Percentiles rank a stretch among this genome's conserved stretches.
Evolutionary conservation across 257 asterid genomes (phyloP).

Genomic region (Catharanthus roseus): DNA sequence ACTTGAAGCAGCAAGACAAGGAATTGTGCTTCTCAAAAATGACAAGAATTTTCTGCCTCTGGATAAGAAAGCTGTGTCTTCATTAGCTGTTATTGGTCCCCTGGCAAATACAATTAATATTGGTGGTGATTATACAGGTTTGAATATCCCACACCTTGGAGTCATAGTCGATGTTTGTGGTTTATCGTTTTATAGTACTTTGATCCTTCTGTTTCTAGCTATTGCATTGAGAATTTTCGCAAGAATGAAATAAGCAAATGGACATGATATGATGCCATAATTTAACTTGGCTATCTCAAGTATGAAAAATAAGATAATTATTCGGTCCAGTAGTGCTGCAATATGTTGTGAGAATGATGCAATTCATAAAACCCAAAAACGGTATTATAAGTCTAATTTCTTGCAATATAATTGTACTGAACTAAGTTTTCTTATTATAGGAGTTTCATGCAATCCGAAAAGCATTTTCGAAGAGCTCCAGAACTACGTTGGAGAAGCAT

Average conservation of each 20-base stretch:
- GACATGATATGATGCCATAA: neutral
- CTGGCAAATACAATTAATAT: constrained; percentile 60
- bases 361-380: neutral
- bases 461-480: constrained; percentile 56
- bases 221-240: neutral
- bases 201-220: neutral
- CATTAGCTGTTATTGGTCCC: constrained; percentile 80
- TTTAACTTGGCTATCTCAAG: neutral
- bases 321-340: neutral
- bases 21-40: constrained; percentile 85
- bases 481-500: constrained; percentile 36
- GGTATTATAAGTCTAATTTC: neutral
- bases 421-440: constrained; percentile 27
- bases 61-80: constrained; percentile 36
- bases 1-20: constrained; percentile 81
- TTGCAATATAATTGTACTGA: neutral
- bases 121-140: constrained; percentile 87
- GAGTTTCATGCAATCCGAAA: constrained; percentile 65
- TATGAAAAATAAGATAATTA: neutral
- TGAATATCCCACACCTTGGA: neutral
- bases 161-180: neutral
- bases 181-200: neutral
- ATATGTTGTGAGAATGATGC: neutral
- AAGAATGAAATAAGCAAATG: neutral
- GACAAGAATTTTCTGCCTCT: constrained; percentile 60